phyloP scores from a whole-genome alignment of 108 stramenopile species.

The Pseudonitzschia pungens region DNA sequence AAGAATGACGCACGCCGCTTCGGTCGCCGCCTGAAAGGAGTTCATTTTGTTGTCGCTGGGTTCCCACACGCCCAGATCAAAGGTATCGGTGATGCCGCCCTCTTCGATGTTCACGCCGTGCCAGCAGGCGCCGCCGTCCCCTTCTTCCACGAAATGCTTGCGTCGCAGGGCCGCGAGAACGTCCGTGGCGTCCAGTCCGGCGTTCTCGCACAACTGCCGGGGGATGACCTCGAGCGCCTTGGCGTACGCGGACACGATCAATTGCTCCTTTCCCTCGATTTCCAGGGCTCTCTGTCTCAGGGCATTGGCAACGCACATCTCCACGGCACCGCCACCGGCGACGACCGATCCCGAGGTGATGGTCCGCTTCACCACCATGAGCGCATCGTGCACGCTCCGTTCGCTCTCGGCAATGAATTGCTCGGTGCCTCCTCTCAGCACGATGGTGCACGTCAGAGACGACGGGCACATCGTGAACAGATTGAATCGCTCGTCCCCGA shows the following conservation, averaged over 20 bases:
- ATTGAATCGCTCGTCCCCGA: conserved; percentile 98
- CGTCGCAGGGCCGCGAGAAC: conserved; percentile 91
- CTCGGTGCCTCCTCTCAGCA: conserved; percentile 95
- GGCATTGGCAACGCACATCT: conserved; percentile 90
- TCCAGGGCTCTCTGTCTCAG: conserved; percentile 81
- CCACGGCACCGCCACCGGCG: conserved; percentile 98
- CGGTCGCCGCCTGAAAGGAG: conserved; percentile 89
- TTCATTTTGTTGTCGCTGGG: conserved; percentile 96
- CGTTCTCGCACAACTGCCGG: conserved; percentile 96
- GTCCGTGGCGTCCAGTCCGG: conserved; percentile 97
- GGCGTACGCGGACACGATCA: conserved; percentile 88
- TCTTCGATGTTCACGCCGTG: conserved; percentile 95
- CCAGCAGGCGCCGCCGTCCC: conserved; percentile 78
- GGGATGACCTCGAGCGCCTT: conserved; percentile 98
- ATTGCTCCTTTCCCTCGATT: conserved; percentile 97
- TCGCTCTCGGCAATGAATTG: conserved; percentile 99
- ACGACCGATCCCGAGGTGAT: conserved; percentile 86
- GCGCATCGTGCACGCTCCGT: conserved; percentile 96
- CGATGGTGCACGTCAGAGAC: conserved; percentile 91
- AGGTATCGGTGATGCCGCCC: conserved; percentile 95
- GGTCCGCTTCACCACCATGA: conserved; percentile 96
- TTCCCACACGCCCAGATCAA: conserved; percentile 96
- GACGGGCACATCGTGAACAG: conserved; percentile 94
- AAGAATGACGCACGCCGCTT: conserved; percentile 98
- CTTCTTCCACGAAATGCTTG: conserved; percentile 85